These are phyloP conservation scores for Nothophaeocryptopus gaeumannii DNA, from an alignment of 2,329 filamentous ascomycete species.

Conservation along the genomic window DNA sequence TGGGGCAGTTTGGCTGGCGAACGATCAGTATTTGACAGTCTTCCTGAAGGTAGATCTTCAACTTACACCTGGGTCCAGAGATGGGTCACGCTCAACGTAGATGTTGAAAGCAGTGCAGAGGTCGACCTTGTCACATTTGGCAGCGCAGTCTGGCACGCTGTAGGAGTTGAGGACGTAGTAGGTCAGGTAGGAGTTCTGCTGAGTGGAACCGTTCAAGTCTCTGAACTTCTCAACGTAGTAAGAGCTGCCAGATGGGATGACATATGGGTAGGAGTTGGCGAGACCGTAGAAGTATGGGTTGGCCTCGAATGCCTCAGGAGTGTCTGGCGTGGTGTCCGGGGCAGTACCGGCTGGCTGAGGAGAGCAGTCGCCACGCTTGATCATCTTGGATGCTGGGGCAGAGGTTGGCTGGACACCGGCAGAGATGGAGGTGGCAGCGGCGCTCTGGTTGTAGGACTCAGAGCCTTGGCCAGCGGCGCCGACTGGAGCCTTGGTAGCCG, in stretches of 20 bases:
- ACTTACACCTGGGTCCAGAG: slow-evolving; percentile 16
- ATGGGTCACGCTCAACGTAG: slow-evolving; percentile 28
- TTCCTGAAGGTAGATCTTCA: slow-evolving; percentile 19
- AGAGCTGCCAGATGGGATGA: slow-evolving; percentile 12
- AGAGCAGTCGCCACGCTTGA: slow-evolving; percentile 34
- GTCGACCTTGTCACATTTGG: slow-evolving; percentile 23
- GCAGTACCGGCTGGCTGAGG: slow-evolving; percentile 38
- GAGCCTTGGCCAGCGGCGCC: slow-evolving; percentile 18
- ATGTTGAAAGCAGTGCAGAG: slow-evolving; percentile 29
- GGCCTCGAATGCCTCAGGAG: slow-evolving; percentile 27
- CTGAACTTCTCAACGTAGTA: slow-evolving; percentile 26
- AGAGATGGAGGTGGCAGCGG: slow-evolving; percentile 18
- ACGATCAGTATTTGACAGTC: too few relatives aligned
- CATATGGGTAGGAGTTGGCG: slow-evolving; percentile 19
- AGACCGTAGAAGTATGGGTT: slow-evolving; percentile 18
- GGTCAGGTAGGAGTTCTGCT: slow-evolving; percentile 28
- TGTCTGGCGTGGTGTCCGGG: slow-evolving; percentile 30
- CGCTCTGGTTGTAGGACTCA: slow-evolving; percentile 18
- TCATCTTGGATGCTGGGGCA: slow-evolving; percentile 15
- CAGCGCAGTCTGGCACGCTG: slow-evolving; percentile 22
- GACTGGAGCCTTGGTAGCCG: slow-evolving; percentile 21
- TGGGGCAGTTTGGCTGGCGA: slow-evolving; percentile 22
- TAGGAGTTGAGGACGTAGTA: slow-evolving; percentile 26
- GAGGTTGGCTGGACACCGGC: slow-evolving; percentile 19
- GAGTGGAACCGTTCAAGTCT: slow-evolving; percentile 25